Evolutionary conservation across 352 stramenopile genomes (phyloP).

Genomic region (Phytopythium aichiense): DNA sequence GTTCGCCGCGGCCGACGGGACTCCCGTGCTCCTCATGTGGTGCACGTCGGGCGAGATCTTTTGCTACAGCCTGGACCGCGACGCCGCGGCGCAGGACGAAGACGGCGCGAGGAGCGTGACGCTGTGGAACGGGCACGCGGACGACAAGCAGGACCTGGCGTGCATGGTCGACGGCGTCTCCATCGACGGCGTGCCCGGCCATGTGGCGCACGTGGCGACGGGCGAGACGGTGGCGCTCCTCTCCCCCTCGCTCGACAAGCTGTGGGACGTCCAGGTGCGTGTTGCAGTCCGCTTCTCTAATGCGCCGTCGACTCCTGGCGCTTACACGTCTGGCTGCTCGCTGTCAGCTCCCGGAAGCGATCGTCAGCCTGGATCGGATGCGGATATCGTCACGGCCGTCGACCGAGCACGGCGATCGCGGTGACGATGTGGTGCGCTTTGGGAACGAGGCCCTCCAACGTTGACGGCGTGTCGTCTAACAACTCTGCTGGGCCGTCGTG

Average conservation of each 20-base stretch:
- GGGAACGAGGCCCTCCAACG: background rate
- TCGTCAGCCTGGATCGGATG: constrained; percentile 49
- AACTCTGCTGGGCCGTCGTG: background rate
- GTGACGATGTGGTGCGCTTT: constrained; percentile 17
- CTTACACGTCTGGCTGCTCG: background rate
- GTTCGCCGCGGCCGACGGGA: constrained; percentile 7
- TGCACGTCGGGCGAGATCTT: constrained; percentile 59
- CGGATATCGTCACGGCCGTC: background rate
- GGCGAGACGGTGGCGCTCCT: constrained; percentile 35
- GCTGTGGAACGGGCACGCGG: constrained; percentile 27
- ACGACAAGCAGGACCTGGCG: constrained; percentile 25
- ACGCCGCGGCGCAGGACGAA: constrained; percentile 7
- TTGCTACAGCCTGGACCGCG: constrained; percentile 10
- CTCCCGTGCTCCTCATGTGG: constrained; percentile 33
- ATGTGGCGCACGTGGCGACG: constrained; percentile 35
- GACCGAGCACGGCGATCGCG: background rate
- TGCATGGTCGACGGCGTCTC: constrained; percentile 47
- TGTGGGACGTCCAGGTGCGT: constrained; percentile 45
- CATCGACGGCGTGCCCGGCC: constrained; percentile 10
- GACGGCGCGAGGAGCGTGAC: constrained; percentile 20
- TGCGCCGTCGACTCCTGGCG: too few relatives aligned
- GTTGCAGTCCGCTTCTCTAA: too few relatives aligned
- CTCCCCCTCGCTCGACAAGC: constrained; percentile 25
- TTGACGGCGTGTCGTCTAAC: background rate
- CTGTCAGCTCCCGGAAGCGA: constrained; percentile 41